Evolutionary conservation across 139 green algal genomes (phyloP), one percentile per base, ranked within the genome.

Genomic region (Zygnema cylindricum): DNA sequence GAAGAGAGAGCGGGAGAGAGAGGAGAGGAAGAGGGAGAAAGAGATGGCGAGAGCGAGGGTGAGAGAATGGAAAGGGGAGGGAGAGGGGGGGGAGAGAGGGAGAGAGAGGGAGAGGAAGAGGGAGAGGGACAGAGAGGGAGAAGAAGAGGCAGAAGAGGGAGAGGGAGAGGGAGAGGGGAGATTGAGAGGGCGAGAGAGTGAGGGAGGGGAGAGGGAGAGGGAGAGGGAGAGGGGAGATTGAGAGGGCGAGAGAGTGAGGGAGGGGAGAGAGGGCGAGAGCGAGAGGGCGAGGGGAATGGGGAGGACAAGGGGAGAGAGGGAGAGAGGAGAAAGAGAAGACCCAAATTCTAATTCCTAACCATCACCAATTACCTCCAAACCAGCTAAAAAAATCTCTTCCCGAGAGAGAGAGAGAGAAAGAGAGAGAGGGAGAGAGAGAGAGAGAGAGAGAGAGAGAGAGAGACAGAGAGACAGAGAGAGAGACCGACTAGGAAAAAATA

Each of bases 371-470:
- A 63, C 49, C 49, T 16, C 49, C 49, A 25, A 63, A 63, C 49
- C 49, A 63, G 49, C 7, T 25, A 63, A 63, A 25, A 63, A 63
- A 63, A 63, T 43, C 36, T 79, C 71, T 79, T 40, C 71, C 7
- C 11, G 71, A 40, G 49, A 25, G 49, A 16, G 49, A 63, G 49
- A 63, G 49, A 16, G 49, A 63, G 40, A 79, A 11, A 11, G 71
- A 79, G 71, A 79, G 71, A 11, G 71, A 79, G 71, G 40, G 71
- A 79, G 71, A 3, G 71, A 11, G 71, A 79, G 71, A 25, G 71
- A 79, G 71, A 79, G 40, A 49, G 40, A 57, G 71, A 25, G 38
- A 57, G 71, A 25, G 38, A 16, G 40, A 49, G 40, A 43, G 39
- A 16, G 71, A 79, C 71, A 63, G 40, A 16, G 71, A 79, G 71